These are phyloP conservation scores for Lodderomyces orthopsilosis DNA, from an alignment of 1,139 yeast genomes.

Conservation along the genomic window DNA sequence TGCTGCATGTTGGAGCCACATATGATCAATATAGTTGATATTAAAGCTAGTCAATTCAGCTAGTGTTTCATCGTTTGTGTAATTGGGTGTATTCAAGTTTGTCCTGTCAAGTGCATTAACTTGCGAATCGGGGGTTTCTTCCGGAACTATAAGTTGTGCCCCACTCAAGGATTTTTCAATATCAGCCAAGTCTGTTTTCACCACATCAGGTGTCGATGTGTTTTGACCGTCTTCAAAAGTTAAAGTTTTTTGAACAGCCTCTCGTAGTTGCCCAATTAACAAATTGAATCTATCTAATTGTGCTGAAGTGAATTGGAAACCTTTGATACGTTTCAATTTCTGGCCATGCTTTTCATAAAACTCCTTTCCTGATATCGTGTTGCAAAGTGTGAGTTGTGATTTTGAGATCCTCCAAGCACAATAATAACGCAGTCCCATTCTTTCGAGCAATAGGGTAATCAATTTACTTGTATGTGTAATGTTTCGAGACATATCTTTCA, in stretches of 20 bases:
- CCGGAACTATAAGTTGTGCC: not conserved
- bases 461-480: constrained; percentile 12
- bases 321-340: constrained; percentile 11
- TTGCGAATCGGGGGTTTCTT: not conserved
- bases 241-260: constrained; percentile 10
- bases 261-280: constrained; percentile 13
- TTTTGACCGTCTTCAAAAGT: constrained; percentile 5
- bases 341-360: constrained; percentile 17
- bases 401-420: constrained; percentile 48
- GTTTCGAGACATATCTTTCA: constrained; percentile 9
- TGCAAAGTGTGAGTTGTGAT: constrained; percentile 25
- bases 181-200: not conserved
- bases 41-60: not conserved
- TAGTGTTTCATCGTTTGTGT: constrained; percentile 12
- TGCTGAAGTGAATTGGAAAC: constrained; percentile 13
- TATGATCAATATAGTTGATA: constrained; percentile 19
- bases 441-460: constrained; percentile 14
- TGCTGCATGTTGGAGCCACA: constrained; percentile 30
- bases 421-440: constrained; percentile 38
- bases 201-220: constrained; percentile 5
- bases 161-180: not conserved
- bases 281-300: constrained; percentile 20
- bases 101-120: not conserved
- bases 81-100: not conserved
- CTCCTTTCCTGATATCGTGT: constrained; percentile 18